Percentiles rank a stretch among this genome's conserved stretches.
Evolutionary conservation across 768 basidiomycete genomes (phyloP).

Genomic region (Daedalea quercina): DNA sequence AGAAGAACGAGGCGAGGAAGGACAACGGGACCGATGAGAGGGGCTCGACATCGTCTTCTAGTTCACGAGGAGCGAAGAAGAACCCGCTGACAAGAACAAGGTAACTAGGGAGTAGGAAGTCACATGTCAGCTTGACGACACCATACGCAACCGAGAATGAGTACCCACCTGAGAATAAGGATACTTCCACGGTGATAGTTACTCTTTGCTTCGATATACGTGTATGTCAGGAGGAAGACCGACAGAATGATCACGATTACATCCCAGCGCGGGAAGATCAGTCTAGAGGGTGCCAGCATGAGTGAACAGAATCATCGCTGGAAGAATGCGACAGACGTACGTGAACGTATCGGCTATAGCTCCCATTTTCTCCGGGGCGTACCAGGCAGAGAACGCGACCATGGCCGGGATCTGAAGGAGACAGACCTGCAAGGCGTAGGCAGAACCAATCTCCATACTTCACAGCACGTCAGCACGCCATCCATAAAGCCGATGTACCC

Average conservation of each 20-base stretch:
- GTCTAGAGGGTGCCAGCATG: constrained; percentile 34
- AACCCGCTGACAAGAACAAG: constrained; percentile 88
- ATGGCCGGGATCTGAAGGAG: constrained; percentile 96
- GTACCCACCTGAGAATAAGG: constrained; percentile 78
- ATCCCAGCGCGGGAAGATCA: constrained; percentile 99
- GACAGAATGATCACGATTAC: constrained; percentile 91
- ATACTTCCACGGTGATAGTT: constrained; percentile 98
- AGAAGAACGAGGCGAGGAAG: constrained; percentile 1
- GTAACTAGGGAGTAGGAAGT: constrained; percentile 55
- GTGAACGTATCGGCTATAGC: constrained; percentile 88
- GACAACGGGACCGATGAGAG: background rate
- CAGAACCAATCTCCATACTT: constrained; percentile 99
- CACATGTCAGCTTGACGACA: constrained; percentile 9
- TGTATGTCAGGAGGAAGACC: constrained; percentile 97
- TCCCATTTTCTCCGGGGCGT: constrained; percentile 81
- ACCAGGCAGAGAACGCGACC: constrained; percentile 98
- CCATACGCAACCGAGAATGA: background rate
- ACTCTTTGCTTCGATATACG: constrained; percentile 97
- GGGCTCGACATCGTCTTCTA: constrained; percentile 15
- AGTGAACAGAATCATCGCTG: background rate
- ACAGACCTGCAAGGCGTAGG: constrained; percentile 97
- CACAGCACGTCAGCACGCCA: background rate
- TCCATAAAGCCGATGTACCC: background rate
- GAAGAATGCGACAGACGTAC: constrained; percentile 41
- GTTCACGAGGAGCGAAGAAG: constrained; percentile 67